phyloP scores from a whole-genome alignment of 345 rosid species.

The Balakata baccata region DNA sequence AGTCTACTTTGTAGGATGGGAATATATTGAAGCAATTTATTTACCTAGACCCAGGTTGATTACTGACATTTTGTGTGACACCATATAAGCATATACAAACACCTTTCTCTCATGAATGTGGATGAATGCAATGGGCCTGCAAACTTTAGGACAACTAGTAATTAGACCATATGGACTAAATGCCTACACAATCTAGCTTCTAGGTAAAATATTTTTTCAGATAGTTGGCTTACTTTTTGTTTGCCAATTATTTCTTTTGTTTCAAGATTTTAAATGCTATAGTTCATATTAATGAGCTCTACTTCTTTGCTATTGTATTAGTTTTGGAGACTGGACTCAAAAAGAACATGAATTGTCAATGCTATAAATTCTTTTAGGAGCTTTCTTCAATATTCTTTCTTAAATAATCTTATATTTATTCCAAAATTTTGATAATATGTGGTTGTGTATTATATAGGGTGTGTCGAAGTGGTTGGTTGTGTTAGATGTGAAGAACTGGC shows the following conservation, averaged over 20 bases:
- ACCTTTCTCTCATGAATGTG: not conserved
- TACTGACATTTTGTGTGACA: not conserved
- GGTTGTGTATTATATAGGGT: constrained; percentile 19
- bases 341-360: not conserved
- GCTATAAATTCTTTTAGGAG: not conserved
- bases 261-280: not conserved
- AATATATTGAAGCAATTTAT: too few species aligned
- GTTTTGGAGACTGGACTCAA: not conserved
- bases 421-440: not conserved
- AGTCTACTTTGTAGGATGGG: too few species aligned
- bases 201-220: not conserved
- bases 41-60: not conserved
- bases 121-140: not conserved
- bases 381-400: not conserved
- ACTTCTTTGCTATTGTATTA: not conserved
- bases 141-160: not conserved
- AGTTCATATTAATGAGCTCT: not conserved
- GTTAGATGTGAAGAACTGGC: constrained; percentile 33
- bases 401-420: not conserved
- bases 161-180: not conserved
- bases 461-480: constrained; percentile 40
- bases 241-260: not conserved
- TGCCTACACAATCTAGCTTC: not conserved
- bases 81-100: too few species aligned
- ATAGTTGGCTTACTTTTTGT: too few species aligned